Evolutionary conservation across 2,329 filamentous ascomycete genomes (phyloP).

Genomic region (Bipolaris bicolor): DNA sequence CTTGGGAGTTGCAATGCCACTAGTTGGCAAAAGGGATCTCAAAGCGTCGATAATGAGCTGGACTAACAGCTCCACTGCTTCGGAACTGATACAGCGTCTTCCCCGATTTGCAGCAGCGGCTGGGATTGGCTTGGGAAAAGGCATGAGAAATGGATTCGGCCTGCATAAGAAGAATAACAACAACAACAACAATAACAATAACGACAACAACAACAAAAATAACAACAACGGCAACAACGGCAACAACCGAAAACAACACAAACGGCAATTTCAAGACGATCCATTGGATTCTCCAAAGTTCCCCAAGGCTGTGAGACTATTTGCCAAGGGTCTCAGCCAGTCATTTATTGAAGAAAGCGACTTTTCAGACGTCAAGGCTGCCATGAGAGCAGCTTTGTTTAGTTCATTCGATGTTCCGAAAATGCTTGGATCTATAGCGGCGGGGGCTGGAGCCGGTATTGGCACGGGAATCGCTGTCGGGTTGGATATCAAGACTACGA

Average conservation of each 20-base stretch:
- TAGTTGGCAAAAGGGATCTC: constrained; percentile 32
- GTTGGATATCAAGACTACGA: constrained; percentile 19
- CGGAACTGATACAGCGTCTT: constrained; percentile 24
- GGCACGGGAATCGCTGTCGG: constrained; percentile 36
- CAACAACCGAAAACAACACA: background rate
- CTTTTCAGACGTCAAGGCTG: constrained; percentile 19
- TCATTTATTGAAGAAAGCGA: constrained; percentile 32
- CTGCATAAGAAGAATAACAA: constrained; percentile 8
- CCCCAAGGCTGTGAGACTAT: constrained; percentile 24
- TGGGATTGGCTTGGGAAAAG: constrained; percentile 37
- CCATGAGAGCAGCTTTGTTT: constrained; percentile 7
- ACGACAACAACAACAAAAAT: too few relatives aligned
- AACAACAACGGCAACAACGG: too few relatives aligned
- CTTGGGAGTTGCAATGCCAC: constrained; percentile 32
- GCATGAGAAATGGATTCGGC: constrained; percentile 32
- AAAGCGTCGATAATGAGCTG: constrained; percentile 23
- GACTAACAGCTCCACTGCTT: constrained; percentile 4
- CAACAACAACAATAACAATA: background rate
- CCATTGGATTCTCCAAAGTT: constrained; percentile 12
- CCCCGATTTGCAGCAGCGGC: constrained; percentile 36
- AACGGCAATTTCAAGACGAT: background rate
- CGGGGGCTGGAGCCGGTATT: constrained; percentile 38
- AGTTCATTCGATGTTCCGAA: constrained; percentile 15
- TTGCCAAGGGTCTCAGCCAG: constrained; percentile 35
- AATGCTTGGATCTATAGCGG: constrained; percentile 29